These are phyloP conservation scores for Ampelocalamus luodianensis DNA, from an alignment of 176 grass and related monocot species.

Conservation along the genomic window DNA sequence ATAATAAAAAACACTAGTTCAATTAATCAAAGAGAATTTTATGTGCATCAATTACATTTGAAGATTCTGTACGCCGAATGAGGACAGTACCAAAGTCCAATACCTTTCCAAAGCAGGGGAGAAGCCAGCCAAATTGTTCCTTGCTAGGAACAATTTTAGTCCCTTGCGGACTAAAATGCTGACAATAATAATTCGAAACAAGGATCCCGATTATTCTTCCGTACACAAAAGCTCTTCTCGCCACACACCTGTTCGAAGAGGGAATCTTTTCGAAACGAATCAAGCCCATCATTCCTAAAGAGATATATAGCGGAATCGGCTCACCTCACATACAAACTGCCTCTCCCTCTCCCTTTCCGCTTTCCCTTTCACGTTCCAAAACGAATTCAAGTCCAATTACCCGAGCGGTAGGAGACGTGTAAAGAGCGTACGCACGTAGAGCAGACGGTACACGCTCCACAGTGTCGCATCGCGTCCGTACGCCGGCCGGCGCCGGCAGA, in stretches of 20 bases:
- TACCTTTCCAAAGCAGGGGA: not conserved
- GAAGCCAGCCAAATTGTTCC: conserved; percentile 8
- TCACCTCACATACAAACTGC: not conserved
- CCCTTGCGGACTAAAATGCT: not conserved
- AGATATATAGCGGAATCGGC: not conserved
- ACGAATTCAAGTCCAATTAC: not conserved
- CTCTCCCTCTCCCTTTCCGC: not conserved
- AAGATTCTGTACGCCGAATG: not conserved
- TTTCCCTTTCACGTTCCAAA: not conserved
- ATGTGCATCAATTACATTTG: not conserved
- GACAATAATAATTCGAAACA: not conserved
- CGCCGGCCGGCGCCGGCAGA: conserved; percentile 23
- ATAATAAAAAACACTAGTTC: not conserved
- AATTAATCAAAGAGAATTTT: not conserved
- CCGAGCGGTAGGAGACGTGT: not conserved
- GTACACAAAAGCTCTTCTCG: not conserved
- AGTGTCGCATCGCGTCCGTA: not conserved
- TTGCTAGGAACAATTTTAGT: not conserved
- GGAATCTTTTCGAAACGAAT: not conserved
- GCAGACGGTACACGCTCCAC: too few relatives aligned
- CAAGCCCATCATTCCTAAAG: not conserved
- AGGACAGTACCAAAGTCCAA: conserved; percentile 1
- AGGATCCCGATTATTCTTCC: not conserved
- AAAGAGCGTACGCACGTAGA: not conserved
- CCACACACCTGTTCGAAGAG: not conserved